These are phyloP conservation scores for sunflower (Helianthus annuus) DNA, from an alignment of 129 eudicot genomes.

Conservation along the genomic window DNA sequence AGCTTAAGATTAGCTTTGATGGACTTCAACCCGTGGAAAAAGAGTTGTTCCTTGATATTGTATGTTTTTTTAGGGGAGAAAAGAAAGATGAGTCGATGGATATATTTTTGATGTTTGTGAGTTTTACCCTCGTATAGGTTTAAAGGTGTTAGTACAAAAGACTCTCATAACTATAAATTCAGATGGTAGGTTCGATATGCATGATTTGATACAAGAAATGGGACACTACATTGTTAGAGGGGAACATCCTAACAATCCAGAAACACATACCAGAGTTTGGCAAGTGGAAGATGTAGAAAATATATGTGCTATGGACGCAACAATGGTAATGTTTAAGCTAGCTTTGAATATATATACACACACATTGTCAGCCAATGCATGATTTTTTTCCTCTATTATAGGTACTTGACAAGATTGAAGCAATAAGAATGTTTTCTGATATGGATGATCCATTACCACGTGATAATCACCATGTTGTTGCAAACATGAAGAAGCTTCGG, in stretches of 20 bases:
- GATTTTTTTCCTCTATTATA: neutral
- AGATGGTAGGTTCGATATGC: slow-evolving; percentile 12
- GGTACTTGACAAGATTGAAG: neutral
- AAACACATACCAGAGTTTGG: slow-evolving; percentile 26
- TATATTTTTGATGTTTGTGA: slow-evolving; percentile 13
- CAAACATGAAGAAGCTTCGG: slow-evolving; percentile 15
- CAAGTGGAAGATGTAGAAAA: neutral
- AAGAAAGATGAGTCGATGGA: slow-evolving; percentile 8
- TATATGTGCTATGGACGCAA: slow-evolving; percentile 12
- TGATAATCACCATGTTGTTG: neutral
- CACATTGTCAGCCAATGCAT: neutral
- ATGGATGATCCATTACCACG: neutral
- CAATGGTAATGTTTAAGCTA: slow-evolving; percentile 8
- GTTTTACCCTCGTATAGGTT: neutral
- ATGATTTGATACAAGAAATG: slow-evolving; percentile 30
- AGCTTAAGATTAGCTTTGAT: slow-evolving; percentile 11
- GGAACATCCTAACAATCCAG: slow-evolving; percentile 17
- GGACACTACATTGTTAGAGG: slow-evolving; percentile 30
- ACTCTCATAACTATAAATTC: slow-evolving; percentile 4
- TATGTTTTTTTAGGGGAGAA: slow-evolving; percentile 13
- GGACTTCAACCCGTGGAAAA: slow-evolving; percentile 2
- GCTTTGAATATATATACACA: neutral
- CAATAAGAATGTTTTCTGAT: neutral
- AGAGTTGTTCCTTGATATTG: slow-evolving; percentile 14
- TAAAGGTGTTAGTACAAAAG: slow-evolving; percentile 12